phyloP scores from a whole-genome alignment of 2,329 filamentous ascomycete species.

The Alternaria metachromatica region DNA sequence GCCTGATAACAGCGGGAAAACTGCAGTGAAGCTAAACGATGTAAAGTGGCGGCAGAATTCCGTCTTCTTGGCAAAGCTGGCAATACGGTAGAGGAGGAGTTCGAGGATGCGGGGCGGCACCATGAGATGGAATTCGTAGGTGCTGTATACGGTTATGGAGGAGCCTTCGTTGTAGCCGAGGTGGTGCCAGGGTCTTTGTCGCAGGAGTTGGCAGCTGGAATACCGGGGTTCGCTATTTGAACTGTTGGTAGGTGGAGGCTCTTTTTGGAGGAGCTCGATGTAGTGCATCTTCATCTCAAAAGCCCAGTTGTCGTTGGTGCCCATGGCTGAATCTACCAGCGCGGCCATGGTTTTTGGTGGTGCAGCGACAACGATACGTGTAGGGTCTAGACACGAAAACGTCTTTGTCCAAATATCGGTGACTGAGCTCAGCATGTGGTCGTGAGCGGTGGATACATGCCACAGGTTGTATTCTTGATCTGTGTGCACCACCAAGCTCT shows the following conservation, averaged over 20 bases:
- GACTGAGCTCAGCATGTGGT: conserved; percentile 60
- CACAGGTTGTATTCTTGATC: conserved; percentile 48
- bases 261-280: conserved; percentile 53
- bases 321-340: conserved; percentile 64
- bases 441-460: conserved; percentile 35
- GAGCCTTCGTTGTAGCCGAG: conserved; percentile 77
- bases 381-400: conserved; percentile 39
- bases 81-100: conserved; percentile 50
- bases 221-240: conserved; percentile 19
- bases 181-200: conserved; percentile 68
- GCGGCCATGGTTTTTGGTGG: conserved; percentile 68
- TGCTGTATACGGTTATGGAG: conserved; percentile 72
- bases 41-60: conserved; percentile 48
- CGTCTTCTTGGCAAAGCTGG: conserved; percentile 34
- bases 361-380: conserved; percentile 53
- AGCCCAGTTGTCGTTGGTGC: conserved; percentile 66
- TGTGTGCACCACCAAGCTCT: conserved; percentile 56
- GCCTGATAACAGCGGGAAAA: conserved; percentile 72
- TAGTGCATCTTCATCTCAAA: conserved; percentile 70
- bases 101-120: conserved; percentile 67
- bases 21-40: conserved; percentile 65
- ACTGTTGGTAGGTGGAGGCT: conserved; percentile 13
- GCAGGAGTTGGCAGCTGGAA: conserved; percentile 55
- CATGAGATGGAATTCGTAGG: conserved; percentile 74
- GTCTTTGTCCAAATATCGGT: conserved; percentile 39